Percentiles rank a stretch among this genome's conserved stretches.
These are phyloP conservation scores for Barnettozyma pratensis DNA, from an alignment of 805 yeast species.

Conservation along the genomic window DNA sequence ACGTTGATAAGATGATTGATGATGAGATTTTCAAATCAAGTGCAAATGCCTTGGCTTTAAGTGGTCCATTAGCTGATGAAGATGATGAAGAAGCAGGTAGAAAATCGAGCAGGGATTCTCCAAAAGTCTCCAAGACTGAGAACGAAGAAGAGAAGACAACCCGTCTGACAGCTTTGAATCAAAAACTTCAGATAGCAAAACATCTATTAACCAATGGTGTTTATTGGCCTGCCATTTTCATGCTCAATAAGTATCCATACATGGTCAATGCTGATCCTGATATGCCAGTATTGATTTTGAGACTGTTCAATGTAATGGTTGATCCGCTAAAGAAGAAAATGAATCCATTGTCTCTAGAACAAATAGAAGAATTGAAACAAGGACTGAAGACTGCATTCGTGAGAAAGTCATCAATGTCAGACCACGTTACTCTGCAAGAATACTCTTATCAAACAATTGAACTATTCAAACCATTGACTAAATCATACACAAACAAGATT, in stretches of 20 bases:
- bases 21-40: constrained; percentile 55
- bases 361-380: constrained; percentile 18
- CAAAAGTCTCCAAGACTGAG: background rate
- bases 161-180: constrained; percentile 16
- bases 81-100: constrained; percentile 51
- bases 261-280: constrained; percentile 50
- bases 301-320: constrained; percentile 45
- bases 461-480: constrained; percentile 29
- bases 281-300: constrained; percentile 40
- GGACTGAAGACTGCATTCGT: constrained; percentile 23
- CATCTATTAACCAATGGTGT: constrained; percentile 54
- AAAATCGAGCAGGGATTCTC: constrained; percentile 4
- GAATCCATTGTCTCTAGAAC: constrained; percentile 15
- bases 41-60: constrained; percentile 79
- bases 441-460: constrained; percentile 18
- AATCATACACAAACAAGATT: constrained; percentile 10
- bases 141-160: background rate
- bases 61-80: constrained; percentile 74
- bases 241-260: constrained; percentile 58
- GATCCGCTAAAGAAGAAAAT: constrained; percentile 38
- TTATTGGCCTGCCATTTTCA: constrained; percentile 53
- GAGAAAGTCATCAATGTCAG: constrained; percentile 19
- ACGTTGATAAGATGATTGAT: constrained; percentile 43
- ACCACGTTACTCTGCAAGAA: constrained; percentile 28
- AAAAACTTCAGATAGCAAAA: constrained; percentile 45